Evolutionary conservation across 2,329 filamentous ascomycete genomes (phyloP).

Genomic region (Colletotrichum tanaceti): DNA sequence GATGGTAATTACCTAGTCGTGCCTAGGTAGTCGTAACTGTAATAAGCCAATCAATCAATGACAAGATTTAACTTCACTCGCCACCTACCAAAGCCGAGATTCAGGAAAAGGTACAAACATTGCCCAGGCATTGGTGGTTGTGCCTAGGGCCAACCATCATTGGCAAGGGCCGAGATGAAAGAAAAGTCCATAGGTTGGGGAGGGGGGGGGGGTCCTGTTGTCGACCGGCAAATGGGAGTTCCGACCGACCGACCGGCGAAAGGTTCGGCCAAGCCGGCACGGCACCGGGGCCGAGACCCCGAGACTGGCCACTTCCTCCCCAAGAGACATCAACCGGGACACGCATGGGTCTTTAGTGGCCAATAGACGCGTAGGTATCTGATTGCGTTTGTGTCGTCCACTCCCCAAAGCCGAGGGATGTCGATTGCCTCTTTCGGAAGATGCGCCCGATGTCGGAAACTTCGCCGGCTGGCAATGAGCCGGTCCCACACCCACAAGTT

Average conservation of each 20-base stretch:
- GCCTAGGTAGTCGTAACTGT: conserved; percentile 31
- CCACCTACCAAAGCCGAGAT: background rate
- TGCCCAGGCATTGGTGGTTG: background rate
- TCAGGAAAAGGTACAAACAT: no score
- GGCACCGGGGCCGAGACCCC: conserved; percentile 26
- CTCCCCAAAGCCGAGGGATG: background rate
- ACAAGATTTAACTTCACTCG: background rate
- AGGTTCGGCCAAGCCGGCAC: conserved; percentile 27
- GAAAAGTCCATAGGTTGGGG: background rate
- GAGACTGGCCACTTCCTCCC: background rate
- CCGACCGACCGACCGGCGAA: background rate
- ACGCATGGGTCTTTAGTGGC: background rate
- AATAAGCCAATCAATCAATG: conserved; percentile 18
- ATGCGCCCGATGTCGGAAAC: conserved; percentile 32
- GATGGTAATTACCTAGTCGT: background rate
- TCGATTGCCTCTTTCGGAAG: background rate
- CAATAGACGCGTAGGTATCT: background rate
- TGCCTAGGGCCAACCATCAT: background rate
- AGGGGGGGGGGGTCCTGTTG: no score
- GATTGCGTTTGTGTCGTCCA: background rate
- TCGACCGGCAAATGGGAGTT: background rate
- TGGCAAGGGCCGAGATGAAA: background rate
- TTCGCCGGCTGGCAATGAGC: conserved; percentile 34
- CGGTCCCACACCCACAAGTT: conserved; percentile 28
- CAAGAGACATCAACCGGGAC: background rate